Base-by-base conservation (phyloP, 1,284 basidiomycete genomes). In the Trichosporon inkin region DNA sequence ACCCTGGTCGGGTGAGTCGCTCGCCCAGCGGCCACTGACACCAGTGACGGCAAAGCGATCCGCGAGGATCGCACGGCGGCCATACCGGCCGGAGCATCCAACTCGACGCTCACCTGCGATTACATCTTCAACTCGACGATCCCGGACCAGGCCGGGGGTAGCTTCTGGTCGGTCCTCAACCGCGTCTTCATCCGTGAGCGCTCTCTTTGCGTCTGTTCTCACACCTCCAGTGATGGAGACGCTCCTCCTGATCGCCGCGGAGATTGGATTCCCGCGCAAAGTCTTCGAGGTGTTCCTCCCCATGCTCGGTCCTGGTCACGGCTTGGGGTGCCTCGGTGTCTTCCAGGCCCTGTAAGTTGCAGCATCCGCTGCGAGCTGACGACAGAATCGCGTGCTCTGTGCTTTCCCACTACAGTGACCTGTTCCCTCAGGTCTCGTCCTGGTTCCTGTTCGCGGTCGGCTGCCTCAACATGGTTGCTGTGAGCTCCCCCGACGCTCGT, bases 381-480 rank as follows among this genome's bases (percentile, higher is more conserved):
- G 6, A 34, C 55, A 78, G 77, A 49, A 85, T 92, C 67, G 88
- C 88, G 17, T 86, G 88, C 0, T 85, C 86, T 54, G 85, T 92
- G 52, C 86, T 93, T 62, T 89, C 88, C 1, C 89, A 91, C 75
- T 86, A 86, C 69, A 86, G 89, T 58, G 82, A 86, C 65, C 82
- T 83, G 63, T 91, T 93, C 76, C 84, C 89, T 1, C 86, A 92
- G 67, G 89, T 92, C 59, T 82, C 89, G 1, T 87, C 86, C 16
- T 90, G 92, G 84, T 84, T 93, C 77, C 82, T 94, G 67, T 93
- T 94, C 79, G 81, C 90, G 52, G 73, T 93, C 56, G 90, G 89
- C 1, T 88, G 88, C 72, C 72, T 89, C 68, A 92, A 95, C 81
- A 86, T 90, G 63, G 75, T 92, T 61, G 81, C 87, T 52, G 47